Evolutionary conservation across 495 filamentous ascomycete species (phyloP).

Genomic region (Tuber aestivum): DNA sequence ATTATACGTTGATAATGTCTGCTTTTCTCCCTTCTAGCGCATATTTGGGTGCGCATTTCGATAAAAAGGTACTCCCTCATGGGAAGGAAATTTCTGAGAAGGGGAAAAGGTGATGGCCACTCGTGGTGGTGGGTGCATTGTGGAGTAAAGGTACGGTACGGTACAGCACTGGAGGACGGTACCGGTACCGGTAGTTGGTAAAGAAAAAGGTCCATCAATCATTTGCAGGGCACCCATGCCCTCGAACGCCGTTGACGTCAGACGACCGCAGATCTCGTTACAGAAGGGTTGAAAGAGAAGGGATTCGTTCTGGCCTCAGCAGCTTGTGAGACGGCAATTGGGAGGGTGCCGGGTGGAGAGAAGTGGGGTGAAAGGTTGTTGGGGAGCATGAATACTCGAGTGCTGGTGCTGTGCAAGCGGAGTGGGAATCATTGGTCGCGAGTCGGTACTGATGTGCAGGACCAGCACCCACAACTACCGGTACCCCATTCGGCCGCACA

Average conservation of each 20-base stretch:
- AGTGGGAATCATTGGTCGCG: not conserved
- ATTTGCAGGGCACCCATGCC: constrained; percentile 1
- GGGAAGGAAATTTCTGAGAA: not conserved
- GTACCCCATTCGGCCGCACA: not conserved
- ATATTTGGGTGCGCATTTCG: not conserved
- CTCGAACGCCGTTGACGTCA: not conserved
- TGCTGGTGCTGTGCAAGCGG: no score
- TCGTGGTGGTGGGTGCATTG: not conserved
- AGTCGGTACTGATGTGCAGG: not conserved
- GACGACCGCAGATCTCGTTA: not conserved
- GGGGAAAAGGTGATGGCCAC: no score
- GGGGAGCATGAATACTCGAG: not conserved
- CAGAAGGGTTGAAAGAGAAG: not conserved
- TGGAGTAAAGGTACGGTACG: not conserved
- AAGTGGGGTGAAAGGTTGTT: not conserved
- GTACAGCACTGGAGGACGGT: not conserved
- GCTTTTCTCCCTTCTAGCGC: not conserved
- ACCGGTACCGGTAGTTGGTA: not conserved
- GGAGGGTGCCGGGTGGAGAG: not conserved
- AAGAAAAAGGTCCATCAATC: not conserved
- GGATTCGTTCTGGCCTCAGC: not conserved
- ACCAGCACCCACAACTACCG: not conserved
- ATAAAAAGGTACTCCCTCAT: not conserved
- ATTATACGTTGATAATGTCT: not conserved
- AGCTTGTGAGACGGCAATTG: not conserved